Conservation (phyloP, 768 basidiomycete species). For the Panellus pusillus region DNA sequence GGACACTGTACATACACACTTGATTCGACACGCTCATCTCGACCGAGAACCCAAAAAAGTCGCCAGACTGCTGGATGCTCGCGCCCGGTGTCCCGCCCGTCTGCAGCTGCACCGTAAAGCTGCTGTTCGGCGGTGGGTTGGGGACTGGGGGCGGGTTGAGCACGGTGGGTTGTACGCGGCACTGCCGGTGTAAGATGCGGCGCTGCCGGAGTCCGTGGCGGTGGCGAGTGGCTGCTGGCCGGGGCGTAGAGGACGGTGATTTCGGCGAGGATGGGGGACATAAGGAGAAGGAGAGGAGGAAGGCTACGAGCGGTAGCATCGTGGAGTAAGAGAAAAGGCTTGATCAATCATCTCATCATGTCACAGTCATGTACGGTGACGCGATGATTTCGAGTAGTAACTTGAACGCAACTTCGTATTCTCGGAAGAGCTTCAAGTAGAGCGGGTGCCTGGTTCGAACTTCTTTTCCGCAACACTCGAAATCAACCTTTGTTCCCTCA, state of each 20-base stretch:
- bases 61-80: constrained; percentile 36
- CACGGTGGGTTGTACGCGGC: constrained; percentile 54
- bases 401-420: too few relatives aligned
- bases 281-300: too few relatives aligned
- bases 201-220: constrained; percentile 29
- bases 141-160: constrained; percentile 43
- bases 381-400: too few relatives aligned
- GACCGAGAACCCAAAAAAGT: constrained; percentile 41
- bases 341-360: too few relatives aligned
- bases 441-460: too few relatives aligned
- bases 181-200: constrained; percentile 35
- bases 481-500: too few relatives aligned
- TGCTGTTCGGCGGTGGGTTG: constrained; percentile 36
- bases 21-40: constrained; percentile 46
- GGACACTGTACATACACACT: constrained; percentile 37
- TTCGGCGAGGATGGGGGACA: constrained; percentile 6
- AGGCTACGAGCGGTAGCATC: too few relatives aligned
- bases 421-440: too few relatives aligned
- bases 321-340: too few relatives aligned
- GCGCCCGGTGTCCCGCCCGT: constrained; percentile 31
- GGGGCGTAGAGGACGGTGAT: constrained; percentile 27
- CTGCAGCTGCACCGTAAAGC: constrained; percentile 47
- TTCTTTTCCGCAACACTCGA: too few relatives aligned
- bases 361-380: too few relatives aligned
- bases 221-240: constrained; percentile 16